Evolutionary conservation across 441 rosid genomes (phyloP).

Genomic region (Pelargonium citronellum): DNA sequence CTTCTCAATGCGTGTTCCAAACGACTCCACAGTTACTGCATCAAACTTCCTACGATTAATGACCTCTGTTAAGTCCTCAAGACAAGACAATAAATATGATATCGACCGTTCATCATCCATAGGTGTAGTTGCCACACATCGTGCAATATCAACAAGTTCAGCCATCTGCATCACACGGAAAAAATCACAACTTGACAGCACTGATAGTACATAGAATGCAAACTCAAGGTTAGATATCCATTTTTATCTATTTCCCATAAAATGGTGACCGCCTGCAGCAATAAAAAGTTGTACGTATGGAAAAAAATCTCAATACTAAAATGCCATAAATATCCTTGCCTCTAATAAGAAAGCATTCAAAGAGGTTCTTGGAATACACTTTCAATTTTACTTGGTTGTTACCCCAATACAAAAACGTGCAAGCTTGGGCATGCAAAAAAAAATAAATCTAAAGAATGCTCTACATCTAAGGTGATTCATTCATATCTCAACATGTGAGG

Average conservation of each 20-base stretch:
- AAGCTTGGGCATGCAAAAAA: no score
- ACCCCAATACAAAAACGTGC: not conserved
- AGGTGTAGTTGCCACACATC: constrained; percentile 76
- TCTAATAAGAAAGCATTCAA: not conserved
- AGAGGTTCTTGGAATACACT: constrained; percentile 6
- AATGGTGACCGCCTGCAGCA: no score
- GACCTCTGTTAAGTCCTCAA: constrained; percentile 76
- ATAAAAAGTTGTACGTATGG: no score
- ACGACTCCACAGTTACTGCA: constrained; percentile 92
- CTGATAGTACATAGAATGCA: not conserved
- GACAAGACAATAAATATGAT: constrained; percentile 68
- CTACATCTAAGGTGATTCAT: not conserved
- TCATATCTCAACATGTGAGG: not conserved
- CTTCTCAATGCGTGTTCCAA: constrained; percentile 92
- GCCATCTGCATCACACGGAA: constrained; percentile 56
- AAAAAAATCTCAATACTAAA: not conserved
- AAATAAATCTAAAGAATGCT: no score
- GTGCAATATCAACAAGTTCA: constrained; percentile 97
- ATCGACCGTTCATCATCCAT: constrained; percentile 67
- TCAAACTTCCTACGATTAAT: constrained; percentile 80
- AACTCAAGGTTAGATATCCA: not conserved
- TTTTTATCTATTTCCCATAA: no score
- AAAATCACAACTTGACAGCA: constrained; percentile 23
- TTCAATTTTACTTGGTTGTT: not conserved
- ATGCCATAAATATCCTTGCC: constrained; percentile 3